Base-by-base conservation (phyloP, 768 basidiomycete genomes). In the Trametes cinnabarina region DNA sequence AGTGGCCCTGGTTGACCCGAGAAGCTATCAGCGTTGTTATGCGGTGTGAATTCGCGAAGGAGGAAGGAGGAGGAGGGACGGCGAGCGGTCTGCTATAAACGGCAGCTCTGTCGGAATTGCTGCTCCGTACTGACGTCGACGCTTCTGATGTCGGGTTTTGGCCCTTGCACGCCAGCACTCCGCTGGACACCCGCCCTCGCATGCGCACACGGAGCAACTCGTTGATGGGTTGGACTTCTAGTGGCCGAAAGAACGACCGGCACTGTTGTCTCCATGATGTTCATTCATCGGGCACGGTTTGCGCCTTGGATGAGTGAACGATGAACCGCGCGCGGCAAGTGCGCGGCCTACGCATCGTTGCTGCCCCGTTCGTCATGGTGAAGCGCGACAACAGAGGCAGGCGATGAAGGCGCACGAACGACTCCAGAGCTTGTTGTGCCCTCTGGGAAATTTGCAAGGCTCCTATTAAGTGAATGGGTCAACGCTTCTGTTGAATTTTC, bases 311-410 rank as follows among this genome's bases (percentile, higher is more conserved):
- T 15, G 35, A 40, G 22, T 39, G 49, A 50, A 50, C 25, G 37
- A 50, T 50, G 49, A 26, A n/a, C 49, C 49, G 49, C 32, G 46
- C 25, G 46, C 46, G 34, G 19, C 22, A 22, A 26, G 22, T 22
- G 22, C 19, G 4, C 4, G 37, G 19, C 32, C 14, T 20, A 7
- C 23, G 10, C 1, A 39, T 7, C 30, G 30, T 28, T 30, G 42
- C 28, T 3, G 51, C 52, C 52, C 43, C 32, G 28, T 34, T 44
- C 42, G 52, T 44, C 52, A 44, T 54, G 37, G 37, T n/a, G 37
- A 39, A 39, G 37, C 5, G 14, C 17, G n/a, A 15, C n/a, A 15
- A n/a, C 37, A n/a, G 37, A 15, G 37, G 37, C 9, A 9, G 11
- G 17, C 37, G 34, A 34, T 34, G 14, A 14, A 34, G 34, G 37